A percentile compares a stretch with the other conserved stretches of the same genome.
phyloP scores from a whole-genome alignment of 495 filamentous ascomycete species.

The Pyronema domesticum region DNA sequence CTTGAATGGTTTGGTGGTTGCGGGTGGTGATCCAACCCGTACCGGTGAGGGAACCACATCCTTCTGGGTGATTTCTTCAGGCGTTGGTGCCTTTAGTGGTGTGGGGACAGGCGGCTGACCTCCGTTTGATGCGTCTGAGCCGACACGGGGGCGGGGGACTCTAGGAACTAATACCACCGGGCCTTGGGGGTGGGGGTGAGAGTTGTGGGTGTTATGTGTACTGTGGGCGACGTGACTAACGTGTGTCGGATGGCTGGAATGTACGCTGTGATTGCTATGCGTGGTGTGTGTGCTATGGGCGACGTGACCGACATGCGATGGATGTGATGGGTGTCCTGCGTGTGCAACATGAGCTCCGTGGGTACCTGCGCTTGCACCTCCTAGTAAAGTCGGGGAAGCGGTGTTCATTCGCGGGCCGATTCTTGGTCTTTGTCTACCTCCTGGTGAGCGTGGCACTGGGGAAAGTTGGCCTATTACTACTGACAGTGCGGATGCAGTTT shows the following conservation, averaged over 20 bases:
- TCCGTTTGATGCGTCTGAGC: conserved; percentile 18
- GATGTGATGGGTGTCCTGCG: too few relatives aligned
- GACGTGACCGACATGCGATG: too few relatives aligned
- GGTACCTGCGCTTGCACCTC: neutral
- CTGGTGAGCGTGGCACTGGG: conserved; percentile 60
- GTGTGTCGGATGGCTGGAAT: too few relatives aligned
- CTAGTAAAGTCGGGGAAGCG: conserved; percentile 40
- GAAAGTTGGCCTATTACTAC: conserved; percentile 66
- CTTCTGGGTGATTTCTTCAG: conserved; percentile 31
- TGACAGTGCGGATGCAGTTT: conserved; percentile 41
- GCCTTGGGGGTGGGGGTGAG: neutral
- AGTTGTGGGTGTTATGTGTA: neutral
- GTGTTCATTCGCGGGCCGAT: conserved; percentile 50
- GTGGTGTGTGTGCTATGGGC: neutral
- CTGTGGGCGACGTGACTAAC: neutral
- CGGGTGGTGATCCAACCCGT: conserved; percentile 41
- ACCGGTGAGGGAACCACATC: conserved; percentile 42
- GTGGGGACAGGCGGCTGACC: conserved; percentile 26
- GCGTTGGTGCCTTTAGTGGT: conserved; percentile 42
- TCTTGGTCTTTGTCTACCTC: conserved; percentile 35
- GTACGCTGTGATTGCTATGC: neutral
- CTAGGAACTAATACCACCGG: conserved; percentile 13
- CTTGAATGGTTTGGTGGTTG: conserved; percentile 38
- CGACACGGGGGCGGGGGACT: conserved; percentile 19
- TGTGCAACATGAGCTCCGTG: neutral